phyloP scores from a whole-genome alignment of 2,329 filamentous ascomycete genomes.

The Neofusicoccum kwambonambiense region DNA sequence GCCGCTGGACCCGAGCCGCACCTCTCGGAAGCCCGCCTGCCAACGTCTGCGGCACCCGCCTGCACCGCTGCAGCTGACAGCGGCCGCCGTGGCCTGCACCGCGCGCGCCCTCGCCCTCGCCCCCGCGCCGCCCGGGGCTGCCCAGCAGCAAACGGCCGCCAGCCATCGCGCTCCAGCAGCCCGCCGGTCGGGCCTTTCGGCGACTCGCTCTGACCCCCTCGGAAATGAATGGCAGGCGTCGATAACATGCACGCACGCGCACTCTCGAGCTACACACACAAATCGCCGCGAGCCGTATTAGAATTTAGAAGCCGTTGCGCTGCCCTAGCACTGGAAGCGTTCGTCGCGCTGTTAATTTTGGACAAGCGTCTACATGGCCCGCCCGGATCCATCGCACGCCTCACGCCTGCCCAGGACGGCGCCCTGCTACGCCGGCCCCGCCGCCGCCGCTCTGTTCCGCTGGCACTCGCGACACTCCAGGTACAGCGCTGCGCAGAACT shows the following conservation, averaged over 20 bases:
- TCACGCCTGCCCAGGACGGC: too few relatives aligned
- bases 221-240: background rate
- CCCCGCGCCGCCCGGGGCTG: too few relatives aligned
- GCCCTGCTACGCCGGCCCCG: background rate
- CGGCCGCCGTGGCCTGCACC: too few relatives aligned
- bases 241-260: background rate
- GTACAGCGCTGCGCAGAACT: conserved; percentile 20
- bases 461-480: conserved; percentile 18
- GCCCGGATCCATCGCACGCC: background rate
- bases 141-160: background rate
- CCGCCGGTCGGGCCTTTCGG: background rate
- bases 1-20: conserved; percentile 4
- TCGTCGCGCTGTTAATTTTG: background rate
- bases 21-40: background rate
- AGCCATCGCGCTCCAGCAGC: background rate
- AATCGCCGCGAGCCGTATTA: background rate
- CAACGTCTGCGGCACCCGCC: too few relatives aligned
- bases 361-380: background rate
- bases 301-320: background rate
- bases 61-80: too few relatives aligned
- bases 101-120: too few relatives aligned
- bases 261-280: background rate
- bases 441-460: background rate
- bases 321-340: background rate
- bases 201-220: background rate